Evolutionary conservation across 495 filamentous ascomycete genomes (phyloP), one percentile per base, ranked within the genome.

Genomic region (Oidiodendron maius): DNA sequence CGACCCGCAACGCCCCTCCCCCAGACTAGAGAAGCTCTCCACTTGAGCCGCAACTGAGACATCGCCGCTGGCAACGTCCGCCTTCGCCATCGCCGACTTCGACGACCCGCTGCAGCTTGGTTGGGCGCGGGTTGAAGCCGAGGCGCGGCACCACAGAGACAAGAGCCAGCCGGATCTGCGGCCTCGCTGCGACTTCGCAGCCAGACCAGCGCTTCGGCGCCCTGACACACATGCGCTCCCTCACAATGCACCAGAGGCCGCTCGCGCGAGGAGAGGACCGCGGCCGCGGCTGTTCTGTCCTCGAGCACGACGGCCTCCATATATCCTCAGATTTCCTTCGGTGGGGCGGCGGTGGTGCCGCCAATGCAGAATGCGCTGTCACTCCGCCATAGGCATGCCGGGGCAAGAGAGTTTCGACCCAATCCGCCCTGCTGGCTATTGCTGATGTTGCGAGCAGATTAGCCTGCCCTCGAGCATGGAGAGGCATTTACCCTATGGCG

Each of bases 301-400:
- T n/a, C n/a, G n/a, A n/a, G n/a, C n/a, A n/a, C n/a, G 12, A 45
- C 39, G 23, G 26, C 26, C 38, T 44, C 15, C 44, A 24, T 16
- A 52, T 57, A 38, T 52, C 44, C 34, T 24, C 9, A 49, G 16
- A 13, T 28, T 40, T 11, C 28, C 2, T 44, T 37, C 35, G 15
- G 38, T 52, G 56, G 44, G 51, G 44, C 40, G 15, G 4, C 20
- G 44, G 40, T 11, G 2, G 35, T 34, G 18, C 13, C 51, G 51
- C 44, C 46, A 53, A 48, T 48, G 55, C 55, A 58, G 40, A 48
- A 43, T 59, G 56, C 23, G 56, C 45, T 59, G 56, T 55, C 56
- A 45, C 20, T 15, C 47, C 9, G 25, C 41, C 37, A 57, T 53
- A 53, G 46, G 55, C 44, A 44, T 44, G 37, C 24, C 28, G 11